Evolutionary conservation across 1,284 basidiomycete genomes (phyloP).

Genomic region (Boletellus sp.): DNA sequence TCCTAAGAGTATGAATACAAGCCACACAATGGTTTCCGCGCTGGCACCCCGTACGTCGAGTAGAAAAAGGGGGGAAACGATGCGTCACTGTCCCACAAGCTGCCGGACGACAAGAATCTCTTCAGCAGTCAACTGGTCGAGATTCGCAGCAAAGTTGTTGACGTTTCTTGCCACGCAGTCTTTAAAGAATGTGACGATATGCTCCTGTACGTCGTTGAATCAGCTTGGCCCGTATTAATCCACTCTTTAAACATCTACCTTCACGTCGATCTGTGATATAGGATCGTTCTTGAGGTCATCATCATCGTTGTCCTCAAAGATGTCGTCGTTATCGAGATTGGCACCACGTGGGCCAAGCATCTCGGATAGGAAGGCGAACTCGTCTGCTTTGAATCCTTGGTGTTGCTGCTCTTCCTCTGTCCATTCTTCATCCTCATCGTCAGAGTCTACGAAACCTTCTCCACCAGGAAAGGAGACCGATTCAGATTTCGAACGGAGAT

Average conservation of each 20-base stretch:
- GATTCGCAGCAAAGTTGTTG: constrained; percentile 61
- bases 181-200: constrained; percentile 65
- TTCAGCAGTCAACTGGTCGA: constrained; percentile 63
- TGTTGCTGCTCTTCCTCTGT: constrained; percentile 68
- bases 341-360: constrained; percentile 65
- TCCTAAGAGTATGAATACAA: constrained; percentile 8
- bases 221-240: background rate
- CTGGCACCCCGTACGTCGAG: background rate
- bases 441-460: constrained; percentile 60
- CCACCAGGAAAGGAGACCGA: constrained; percentile 58
- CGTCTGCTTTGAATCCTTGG: constrained; percentile 57
- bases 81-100: constrained; percentile 39
- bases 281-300: constrained; percentile 87
- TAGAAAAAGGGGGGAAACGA: background rate
- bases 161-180: constrained; percentile 66
- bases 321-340: constrained; percentile 70
- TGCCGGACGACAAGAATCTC: constrained; percentile 67
- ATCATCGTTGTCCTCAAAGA: constrained; percentile 69
- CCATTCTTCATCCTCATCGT: constrained; percentile 90
- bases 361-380: constrained; percentile 66
- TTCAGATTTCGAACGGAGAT: constrained; percentile 74
- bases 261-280: constrained; percentile 85
- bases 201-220: constrained; percentile 44
- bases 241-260: constrained; percentile 45
- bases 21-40: background rate